Percentiles rank a stretch among this genome's conserved stretches.
These are phyloP conservation scores for Piper betle DNA, from an alignment of 164 flowering plant species.

Conservation along the genomic window DNA sequence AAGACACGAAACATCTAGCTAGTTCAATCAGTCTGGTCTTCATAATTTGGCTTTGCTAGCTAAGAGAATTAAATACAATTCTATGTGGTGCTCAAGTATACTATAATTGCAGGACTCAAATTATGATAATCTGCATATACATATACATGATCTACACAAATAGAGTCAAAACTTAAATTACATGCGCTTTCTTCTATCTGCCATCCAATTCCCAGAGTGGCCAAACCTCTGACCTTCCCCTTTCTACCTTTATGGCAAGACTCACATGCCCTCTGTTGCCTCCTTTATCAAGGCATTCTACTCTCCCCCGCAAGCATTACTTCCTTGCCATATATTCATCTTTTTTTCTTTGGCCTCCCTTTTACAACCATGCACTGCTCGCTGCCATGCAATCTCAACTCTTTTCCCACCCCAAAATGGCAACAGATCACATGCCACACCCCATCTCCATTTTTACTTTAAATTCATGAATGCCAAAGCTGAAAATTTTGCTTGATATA, in stretches of 20 bases:
- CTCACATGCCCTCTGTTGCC: constrained; percentile 1
- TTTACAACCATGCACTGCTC: constrained; percentile 4
- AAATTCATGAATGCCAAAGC: constrained; percentile 5
- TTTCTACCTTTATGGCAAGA: neutral
- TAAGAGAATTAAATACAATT: too few species aligned
- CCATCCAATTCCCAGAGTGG: neutral
- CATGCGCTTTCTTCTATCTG: neutral
- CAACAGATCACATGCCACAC: constrained; percentile 18
- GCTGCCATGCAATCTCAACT: constrained; percentile 3
- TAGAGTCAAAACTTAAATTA: neutral
- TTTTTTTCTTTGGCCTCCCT: constrained; percentile 1
- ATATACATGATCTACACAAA: neutral
- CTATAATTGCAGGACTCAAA: too few species aligned
- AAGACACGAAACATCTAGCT: too few species aligned
- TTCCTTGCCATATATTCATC: constrained; percentile 1
- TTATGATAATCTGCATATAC: neutral
- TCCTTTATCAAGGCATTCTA: neutral
- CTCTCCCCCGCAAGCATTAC: neutral
- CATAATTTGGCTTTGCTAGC: too few species aligned
- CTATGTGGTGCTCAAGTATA: too few species aligned
- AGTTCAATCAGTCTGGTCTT: too few species aligned
- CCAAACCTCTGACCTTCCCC: neutral
- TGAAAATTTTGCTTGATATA: constrained; percentile 11
- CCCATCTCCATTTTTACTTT: neutral
- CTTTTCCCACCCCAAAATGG: constrained; percentile 5